Base-by-base conservation (phyloP, 2,329 filamentous ascomycete genomes). In the Zymoseptoria brevis region DNA sequence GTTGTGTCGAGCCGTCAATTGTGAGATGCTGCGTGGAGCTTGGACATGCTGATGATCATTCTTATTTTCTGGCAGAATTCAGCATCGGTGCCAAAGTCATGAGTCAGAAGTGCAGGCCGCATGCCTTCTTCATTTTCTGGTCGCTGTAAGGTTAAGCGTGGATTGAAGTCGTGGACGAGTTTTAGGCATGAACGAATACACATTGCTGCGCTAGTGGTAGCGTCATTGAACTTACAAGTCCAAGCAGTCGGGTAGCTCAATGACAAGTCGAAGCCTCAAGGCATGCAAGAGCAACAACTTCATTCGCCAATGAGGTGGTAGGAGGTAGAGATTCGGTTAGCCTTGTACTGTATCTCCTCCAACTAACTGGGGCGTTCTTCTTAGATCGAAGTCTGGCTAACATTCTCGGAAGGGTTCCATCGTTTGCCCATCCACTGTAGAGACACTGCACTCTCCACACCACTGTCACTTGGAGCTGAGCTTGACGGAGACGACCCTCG, bases 351-450 rank as follows among this genome's bases (percentile, higher is more conserved):
- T 8, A 8, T 29, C 26, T 29, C 26, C 26, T 29, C 26, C 26
- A 8, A 1, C 26, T 29, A 29, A 8, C 4, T 29, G 26, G 26
- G 26, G 7, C 26, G 4, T n/a, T n/a, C 13, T 9, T 45, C 35
- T 22, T 29, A 45, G 7, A 45, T 45, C 35, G 35, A 45, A 45
- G 35, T 13, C 35, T 16, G 35, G 35, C 35, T 45, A 45, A n/a
- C 35, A 16, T 21, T 21, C 22, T 19, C 50, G 48, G 41, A 51
- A 19, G 7, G 16, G 19, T 24, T 26, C 65, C 67, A 69, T n/a
- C 62, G 60, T 55, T 64, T 54, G 3, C 68, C 69, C 54, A 69
- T 62, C 68, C 68, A 70, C 19, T 67, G 69, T 55, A 72, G 58
- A 11, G 60, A 61, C 55, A 70, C 63, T 13, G 61, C 61, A n/a